A percentile compares a stretch with the other conserved stretches of the same genome.
These are phyloP conservation scores for Orbilia ellipsospora DNA, from an alignment of 2,329 filamentous ascomycete species.

Conservation along the genomic window DNA sequence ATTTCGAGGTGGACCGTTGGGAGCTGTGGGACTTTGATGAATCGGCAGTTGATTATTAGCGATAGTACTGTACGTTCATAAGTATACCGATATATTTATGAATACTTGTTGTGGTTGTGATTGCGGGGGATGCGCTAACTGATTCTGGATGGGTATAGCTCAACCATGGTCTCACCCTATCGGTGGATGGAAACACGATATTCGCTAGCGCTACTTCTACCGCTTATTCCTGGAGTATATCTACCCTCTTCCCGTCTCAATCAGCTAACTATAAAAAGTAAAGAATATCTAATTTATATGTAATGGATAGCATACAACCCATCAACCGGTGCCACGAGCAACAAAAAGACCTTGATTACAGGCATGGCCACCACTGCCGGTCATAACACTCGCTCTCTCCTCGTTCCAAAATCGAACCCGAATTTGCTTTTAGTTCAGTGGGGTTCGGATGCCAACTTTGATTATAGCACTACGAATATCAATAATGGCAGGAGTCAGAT, in stretches of 20 bases:
- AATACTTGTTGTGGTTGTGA: too few species aligned
- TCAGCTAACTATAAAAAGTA: not conserved
- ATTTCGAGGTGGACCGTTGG: conserved; percentile 64
- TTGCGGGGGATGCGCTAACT: not conserved
- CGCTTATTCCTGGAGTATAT: conserved; percentile 24
- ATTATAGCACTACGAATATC: conserved; percentile 67
- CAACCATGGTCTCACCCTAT: conserved; percentile 70
- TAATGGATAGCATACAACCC: conserved; percentile 70
- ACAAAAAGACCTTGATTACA: conserved; percentile 68
- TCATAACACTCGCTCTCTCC: conserved; percentile 75
- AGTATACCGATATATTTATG: too few species aligned
- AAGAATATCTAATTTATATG: conserved; percentile 32
- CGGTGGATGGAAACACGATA: conserved; percentile 67
- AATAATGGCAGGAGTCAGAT: conserved; percentile 74
- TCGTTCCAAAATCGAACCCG: conserved; percentile 69
- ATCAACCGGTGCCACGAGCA: conserved; percentile 65
- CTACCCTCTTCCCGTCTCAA: not conserved
- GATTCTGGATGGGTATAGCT: conserved; percentile 61
- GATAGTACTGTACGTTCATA: conserved; percentile 35
- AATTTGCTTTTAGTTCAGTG: conserved; percentile 73
- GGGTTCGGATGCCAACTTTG: conserved; percentile 73
- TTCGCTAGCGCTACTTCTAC: conserved; percentile 60
- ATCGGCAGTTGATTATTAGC: conserved; percentile 39
- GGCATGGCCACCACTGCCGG: conserved; percentile 70
- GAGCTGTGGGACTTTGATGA: conserved; percentile 62